These are phyloP conservation scores for Boeremia exigua DNA, from an alignment of 2,329 filamentous ascomycete genomes.

Conservation along the genomic window DNA sequence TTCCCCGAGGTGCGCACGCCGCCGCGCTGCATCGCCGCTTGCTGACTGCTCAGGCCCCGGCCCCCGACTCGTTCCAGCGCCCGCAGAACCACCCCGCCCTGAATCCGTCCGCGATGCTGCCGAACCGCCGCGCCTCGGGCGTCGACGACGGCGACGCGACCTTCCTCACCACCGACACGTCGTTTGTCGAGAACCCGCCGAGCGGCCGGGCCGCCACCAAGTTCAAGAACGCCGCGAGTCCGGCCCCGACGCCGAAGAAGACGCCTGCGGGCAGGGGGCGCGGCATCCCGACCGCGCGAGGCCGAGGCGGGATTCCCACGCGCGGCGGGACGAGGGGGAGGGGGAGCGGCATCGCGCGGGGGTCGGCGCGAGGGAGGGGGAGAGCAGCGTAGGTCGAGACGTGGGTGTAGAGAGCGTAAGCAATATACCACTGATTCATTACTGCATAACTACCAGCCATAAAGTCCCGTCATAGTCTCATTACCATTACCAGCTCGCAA, in stretches of 20 bases:
- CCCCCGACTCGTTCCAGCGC: slow-evolving; percentile 77
- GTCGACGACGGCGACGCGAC: slow-evolving; percentile 72
- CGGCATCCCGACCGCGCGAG: slow-evolving; percentile 44
- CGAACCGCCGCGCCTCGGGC: slow-evolving; percentile 30
- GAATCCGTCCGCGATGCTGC: slow-evolving; percentile 27
- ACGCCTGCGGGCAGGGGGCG: slow-evolving; percentile 36
- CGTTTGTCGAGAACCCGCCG: slow-evolving; percentile 85
- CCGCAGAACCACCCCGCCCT: slow-evolving; percentile 38
- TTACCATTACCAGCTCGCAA: slow-evolving; percentile 21
- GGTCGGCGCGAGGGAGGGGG: slow-evolving; percentile 43
- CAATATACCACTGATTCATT: slow-evolving; percentile 17
- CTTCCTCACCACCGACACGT: slow-evolving; percentile 91
- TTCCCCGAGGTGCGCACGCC: slow-evolving; percentile 76
- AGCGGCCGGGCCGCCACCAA: slow-evolving; percentile 57
- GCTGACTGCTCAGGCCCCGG: slow-evolving; percentile 68
- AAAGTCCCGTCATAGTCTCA: slow-evolving; percentile 10
- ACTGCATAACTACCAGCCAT: too few species aligned
- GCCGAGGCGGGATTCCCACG: slow-evolving; percentile 42
- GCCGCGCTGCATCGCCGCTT: too few species aligned
- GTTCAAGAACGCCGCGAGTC: slow-evolving; percentile 45
- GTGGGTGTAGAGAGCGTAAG: slow-evolving; percentile 6
- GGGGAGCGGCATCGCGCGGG: slow-evolving; percentile 48
- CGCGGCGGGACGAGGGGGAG: slow-evolving; percentile 41
- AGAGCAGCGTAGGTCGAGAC: slow-evolving; percentile 28
- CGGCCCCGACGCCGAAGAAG: slow-evolving; percentile 35